Evolutionary conservation across 345 rosid genomes (phyloP).

Genomic region (Bruguiera parviflora): DNA sequence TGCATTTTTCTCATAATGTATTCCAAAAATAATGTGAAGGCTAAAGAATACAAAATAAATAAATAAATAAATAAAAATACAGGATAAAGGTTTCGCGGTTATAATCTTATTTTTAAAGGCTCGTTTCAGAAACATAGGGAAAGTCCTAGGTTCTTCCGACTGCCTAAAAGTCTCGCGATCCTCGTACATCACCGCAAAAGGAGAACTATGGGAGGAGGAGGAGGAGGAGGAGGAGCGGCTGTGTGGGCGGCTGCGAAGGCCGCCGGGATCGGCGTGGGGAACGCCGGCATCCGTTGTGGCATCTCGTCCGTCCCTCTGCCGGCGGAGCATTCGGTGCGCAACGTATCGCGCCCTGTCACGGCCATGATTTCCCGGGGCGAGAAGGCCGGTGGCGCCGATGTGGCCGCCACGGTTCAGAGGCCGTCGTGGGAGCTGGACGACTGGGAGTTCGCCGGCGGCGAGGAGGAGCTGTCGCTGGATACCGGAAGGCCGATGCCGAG

Average conservation of each 20-base stretch:
- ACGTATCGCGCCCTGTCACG: conserved; percentile 33
- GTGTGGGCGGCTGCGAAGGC: conserved; percentile 57
- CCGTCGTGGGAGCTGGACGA: conserved; percentile 47
- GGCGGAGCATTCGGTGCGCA: conserved; percentile 39
- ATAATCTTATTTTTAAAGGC: too few relatives aligned
- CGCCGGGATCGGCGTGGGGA: conserved; percentile 48
- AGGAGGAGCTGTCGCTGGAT: conserved; percentile 26
- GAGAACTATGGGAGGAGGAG: conserved; percentile 62
- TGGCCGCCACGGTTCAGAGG: background rate
- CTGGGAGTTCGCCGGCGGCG: conserved; percentile 52
- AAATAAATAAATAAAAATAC: too few relatives aligned
- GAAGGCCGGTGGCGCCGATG: conserved; percentile 16
- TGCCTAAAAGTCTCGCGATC: too few relatives aligned
- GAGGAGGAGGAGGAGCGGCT: conserved; percentile 58
- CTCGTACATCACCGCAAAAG: too few relatives aligned
- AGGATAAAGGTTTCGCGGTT: too few relatives aligned
- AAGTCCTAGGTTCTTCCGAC: too few relatives aligned
- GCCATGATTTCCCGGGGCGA: conserved; percentile 26
- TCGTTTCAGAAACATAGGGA: too few relatives aligned
- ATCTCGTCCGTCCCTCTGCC: conserved; percentile 24
- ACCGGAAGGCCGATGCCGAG: conserved; percentile 41
- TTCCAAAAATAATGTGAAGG: too few relatives aligned
- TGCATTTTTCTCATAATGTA: too few relatives aligned
- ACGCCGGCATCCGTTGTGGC: conserved; percentile 41
- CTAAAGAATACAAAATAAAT: too few relatives aligned